These are phyloP conservation scores for Phytophthora multivora DNA, from an alignment of 352 stramenopile species.

Conservation along the genomic window DNA sequence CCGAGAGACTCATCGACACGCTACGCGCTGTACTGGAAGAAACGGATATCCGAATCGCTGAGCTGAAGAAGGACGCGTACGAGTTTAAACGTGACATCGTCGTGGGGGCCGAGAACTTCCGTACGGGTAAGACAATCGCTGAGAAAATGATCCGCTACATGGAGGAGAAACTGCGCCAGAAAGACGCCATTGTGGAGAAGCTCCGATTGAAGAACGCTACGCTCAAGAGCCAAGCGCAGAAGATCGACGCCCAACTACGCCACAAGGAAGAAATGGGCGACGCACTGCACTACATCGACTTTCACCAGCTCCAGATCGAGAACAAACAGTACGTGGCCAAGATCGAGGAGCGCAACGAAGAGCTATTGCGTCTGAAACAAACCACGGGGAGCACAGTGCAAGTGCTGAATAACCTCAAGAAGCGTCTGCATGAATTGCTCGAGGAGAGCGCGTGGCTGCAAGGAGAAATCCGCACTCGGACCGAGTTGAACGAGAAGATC, in stretches of 20 bases:
- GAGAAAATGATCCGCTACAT: slow-evolving; percentile 96
- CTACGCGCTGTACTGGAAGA: slow-evolving; percentile 92
- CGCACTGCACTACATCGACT: slow-evolving; percentile 96
- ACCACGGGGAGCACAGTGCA: slow-evolving; percentile 91
- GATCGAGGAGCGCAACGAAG: slow-evolving; percentile 95
- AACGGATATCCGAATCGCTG: slow-evolving; percentile 93
- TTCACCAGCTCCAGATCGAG: slow-evolving; percentile 96
- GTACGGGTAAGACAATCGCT: slow-evolving; percentile 92
- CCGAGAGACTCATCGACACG: slow-evolving; percentile 94
- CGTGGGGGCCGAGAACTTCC: slow-evolving; percentile 93
- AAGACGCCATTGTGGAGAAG: slow-evolving; percentile 93
- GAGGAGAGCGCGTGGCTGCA: slow-evolving; percentile 82
- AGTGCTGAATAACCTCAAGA: slow-evolving; percentile 92
- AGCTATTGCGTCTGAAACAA: slow-evolving; percentile 92
- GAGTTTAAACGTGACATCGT: slow-evolving; percentile 97
- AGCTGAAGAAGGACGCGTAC: slow-evolving; percentile 96
- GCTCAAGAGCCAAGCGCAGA: slow-evolving; percentile 92
- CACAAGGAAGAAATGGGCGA: slow-evolving; percentile 97
- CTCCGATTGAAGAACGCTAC: slow-evolving; percentile 94
- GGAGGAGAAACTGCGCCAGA: slow-evolving; percentile 93
- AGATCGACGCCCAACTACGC: slow-evolving; percentile 90
- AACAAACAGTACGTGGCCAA: slow-evolving; percentile 96
- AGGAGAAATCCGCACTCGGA: slow-evolving; percentile 81
- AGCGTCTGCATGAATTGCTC: slow-evolving; percentile 86
- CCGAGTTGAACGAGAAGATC: slow-evolving; percentile 90